phyloP scores from a whole-genome alignment of 257 asterid species.

The Fraxinus anomala region DNA sequence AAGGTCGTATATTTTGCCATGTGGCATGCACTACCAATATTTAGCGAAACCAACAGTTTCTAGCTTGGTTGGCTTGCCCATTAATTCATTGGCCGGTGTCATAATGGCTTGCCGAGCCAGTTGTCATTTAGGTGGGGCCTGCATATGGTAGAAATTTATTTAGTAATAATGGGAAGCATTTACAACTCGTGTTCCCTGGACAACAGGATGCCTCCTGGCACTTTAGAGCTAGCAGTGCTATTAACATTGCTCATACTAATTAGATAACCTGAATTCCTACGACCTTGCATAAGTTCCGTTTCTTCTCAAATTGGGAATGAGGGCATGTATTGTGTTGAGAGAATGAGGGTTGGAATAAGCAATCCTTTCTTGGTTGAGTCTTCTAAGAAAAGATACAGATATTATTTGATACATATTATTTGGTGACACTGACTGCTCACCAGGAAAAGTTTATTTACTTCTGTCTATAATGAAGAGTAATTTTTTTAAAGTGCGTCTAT shows the following conservation, averaged over 20 bases:
- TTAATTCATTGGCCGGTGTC: neutral
- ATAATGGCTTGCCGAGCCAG: neutral
- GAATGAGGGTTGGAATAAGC: neutral
- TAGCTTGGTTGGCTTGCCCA: neutral
- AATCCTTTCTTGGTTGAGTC: neutral
- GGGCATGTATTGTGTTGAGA: neutral
- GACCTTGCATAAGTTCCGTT: neutral
- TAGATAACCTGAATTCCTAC: neutral
- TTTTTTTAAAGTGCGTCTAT: too few species aligned
- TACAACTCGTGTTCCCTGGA: conserved; percentile 8
- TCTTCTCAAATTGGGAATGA: neutral
- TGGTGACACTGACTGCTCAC: neutral
- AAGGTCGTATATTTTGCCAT: neutral
- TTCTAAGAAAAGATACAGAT: neutral
- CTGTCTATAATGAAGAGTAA: neutral
- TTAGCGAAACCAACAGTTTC: neutral
- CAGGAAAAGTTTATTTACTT: too few species aligned
- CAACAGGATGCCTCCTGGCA: conserved; percentile 25
- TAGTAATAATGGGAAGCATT: neutral
- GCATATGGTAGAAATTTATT: neutral
- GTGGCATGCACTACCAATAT: neutral
- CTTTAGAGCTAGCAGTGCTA: conserved; percentile 16
- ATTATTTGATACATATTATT: neutral
- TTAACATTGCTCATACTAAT: too few species aligned
- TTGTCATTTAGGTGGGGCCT: neutral